These are phyloP conservation scores for Actinomortierella ambigua DNA, from an alignment of 371 early-diverging fungal genomes.

Conservation along the genomic window DNA sequence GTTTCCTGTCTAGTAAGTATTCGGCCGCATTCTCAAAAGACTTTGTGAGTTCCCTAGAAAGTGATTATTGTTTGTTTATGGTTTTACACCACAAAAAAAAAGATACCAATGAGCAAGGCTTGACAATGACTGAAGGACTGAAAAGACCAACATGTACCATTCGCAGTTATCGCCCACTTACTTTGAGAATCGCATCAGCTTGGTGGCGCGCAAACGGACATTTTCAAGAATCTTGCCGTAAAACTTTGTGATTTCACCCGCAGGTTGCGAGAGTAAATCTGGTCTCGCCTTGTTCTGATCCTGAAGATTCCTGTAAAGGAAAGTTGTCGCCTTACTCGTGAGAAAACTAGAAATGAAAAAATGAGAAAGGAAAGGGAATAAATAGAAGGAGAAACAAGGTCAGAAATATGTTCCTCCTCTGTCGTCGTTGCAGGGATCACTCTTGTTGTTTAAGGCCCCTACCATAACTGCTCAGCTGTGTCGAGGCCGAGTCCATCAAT, in stretches of 20 bases:
- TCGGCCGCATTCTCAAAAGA: slow-evolving; percentile 80
- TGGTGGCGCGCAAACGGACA: slow-evolving; percentile 69
- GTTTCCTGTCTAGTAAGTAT: slow-evolving; percentile 60
- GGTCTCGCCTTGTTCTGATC: slow-evolving; percentile 37
- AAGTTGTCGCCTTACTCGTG: slow-evolving; percentile 47
- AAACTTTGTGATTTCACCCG: slow-evolving; percentile 56
- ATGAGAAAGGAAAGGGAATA: not conserved
- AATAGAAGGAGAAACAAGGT: not conserved
- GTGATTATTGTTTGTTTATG: too few species aligned
- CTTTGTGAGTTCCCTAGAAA: slow-evolving; percentile 59
- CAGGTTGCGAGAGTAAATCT: slow-evolving; percentile 34
- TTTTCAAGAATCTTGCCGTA: slow-evolving; percentile 68
- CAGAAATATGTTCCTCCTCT: too few species aligned
- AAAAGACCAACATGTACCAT: slow-evolving; percentile 4
- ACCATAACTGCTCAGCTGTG: slow-evolving; percentile 81
- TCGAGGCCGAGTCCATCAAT: slow-evolving; percentile 79
- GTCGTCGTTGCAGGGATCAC: too few species aligned
- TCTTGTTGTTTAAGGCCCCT: slow-evolving; percentile 17
- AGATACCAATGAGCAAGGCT: not conserved
- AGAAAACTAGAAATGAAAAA: slow-evolving; percentile 21
- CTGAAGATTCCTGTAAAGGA: slow-evolving; percentile 38
- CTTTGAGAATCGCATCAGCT: slow-evolving; percentile 66
- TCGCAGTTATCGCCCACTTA: slow-evolving; percentile 18
- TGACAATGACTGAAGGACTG: not conserved
- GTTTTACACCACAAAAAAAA: not conserved